These are phyloP conservation scores for Aspergillus sojae DNA, from an alignment of 2,329 filamentous ascomycete species.

Conservation along the genomic window DNA sequence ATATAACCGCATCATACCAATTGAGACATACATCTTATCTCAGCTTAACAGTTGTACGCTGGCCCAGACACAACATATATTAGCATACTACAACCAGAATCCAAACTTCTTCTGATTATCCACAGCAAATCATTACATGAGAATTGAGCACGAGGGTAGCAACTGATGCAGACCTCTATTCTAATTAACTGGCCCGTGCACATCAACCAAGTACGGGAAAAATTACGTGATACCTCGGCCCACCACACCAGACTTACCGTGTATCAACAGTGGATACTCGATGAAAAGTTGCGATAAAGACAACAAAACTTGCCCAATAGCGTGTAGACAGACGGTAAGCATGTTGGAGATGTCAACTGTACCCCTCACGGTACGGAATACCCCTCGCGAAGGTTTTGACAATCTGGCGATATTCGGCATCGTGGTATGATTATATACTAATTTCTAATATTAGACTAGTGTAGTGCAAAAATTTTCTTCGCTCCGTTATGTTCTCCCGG, in stretches of 20 bases:
- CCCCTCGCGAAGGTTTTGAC: background rate
- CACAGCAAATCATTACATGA: background rate
- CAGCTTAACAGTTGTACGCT: background rate
- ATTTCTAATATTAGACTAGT: background rate
- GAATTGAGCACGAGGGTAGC: no score
- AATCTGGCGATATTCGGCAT: background rate
- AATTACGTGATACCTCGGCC: background rate
- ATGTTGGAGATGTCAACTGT: background rate
- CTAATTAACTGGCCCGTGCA: background rate
- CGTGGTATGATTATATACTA: background rate
- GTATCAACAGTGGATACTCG: background rate
- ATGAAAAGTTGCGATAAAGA: background rate
- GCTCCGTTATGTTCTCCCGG: background rate
- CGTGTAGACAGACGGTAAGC: background rate
- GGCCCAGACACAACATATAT: background rate
- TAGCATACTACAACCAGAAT: background rate
- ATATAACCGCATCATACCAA: background rate
- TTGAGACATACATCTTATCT: background rate
- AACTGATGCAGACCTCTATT: no score
- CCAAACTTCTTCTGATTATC: background rate
- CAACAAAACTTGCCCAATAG: background rate
- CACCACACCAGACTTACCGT: background rate
- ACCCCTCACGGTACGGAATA: background rate
- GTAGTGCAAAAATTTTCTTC: background rate
- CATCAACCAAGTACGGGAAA: background rate